A percentile compares a stretch with the other conserved stretches of the same genome.
Evolutionary conservation across 805 yeast species (phyloP).

Genomic region (Tanozyma kutaoensis): DNA sequence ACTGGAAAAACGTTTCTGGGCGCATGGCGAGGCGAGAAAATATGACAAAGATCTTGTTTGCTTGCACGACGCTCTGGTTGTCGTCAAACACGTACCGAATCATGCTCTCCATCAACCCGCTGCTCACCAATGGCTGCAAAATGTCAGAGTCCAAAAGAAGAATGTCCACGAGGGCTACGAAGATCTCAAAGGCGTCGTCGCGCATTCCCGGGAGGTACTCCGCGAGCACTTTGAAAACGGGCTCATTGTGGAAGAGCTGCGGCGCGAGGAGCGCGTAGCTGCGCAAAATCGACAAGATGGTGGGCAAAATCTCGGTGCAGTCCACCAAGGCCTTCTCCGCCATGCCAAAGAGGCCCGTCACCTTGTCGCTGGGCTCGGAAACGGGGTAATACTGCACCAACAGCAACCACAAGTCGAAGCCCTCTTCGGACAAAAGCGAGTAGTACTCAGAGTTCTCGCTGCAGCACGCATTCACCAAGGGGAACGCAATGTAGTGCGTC

Average conservation of each 20-base stretch:
- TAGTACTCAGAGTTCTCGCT: constrained; percentile 22
- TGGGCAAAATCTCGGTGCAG: constrained; percentile 64
- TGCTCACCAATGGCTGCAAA: constrained; percentile 18
- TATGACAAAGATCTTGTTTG: constrained; percentile 23
- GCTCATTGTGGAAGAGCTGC: constrained; percentile 23
- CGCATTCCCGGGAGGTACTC: constrained; percentile 47
- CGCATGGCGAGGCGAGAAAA: constrained; percentile 22
- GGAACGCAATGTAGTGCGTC: constrained; percentile 44
- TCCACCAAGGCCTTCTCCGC: constrained; percentile 46
- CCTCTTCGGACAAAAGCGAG: constrained; percentile 70
- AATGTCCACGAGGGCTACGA: constrained; percentile 42
- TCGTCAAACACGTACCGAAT: constrained; percentile 27
- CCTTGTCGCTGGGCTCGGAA: constrained; percentile 16
- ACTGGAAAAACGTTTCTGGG: constrained; percentile 18
- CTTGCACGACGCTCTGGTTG: constrained; percentile 25
- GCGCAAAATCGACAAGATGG: constrained; percentile 46
- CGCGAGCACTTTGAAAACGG: too few relatives aligned
- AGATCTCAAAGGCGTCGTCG: constrained; percentile 52
- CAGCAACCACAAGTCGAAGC: constrained; percentile 72
- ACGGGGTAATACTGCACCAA: constrained; percentile 49
- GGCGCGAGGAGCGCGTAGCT: constrained; percentile 45
- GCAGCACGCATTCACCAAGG: constrained; percentile 56
- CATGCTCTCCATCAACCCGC: constrained; percentile 33
- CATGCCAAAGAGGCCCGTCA: constrained; percentile 33
- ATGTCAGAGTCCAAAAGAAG: constrained; percentile 19